These are phyloP conservation scores for Epichloe uncinata DNA, from an alignment of 2,329 filamentous ascomycete genomes.

Conservation along the genomic window DNA sequence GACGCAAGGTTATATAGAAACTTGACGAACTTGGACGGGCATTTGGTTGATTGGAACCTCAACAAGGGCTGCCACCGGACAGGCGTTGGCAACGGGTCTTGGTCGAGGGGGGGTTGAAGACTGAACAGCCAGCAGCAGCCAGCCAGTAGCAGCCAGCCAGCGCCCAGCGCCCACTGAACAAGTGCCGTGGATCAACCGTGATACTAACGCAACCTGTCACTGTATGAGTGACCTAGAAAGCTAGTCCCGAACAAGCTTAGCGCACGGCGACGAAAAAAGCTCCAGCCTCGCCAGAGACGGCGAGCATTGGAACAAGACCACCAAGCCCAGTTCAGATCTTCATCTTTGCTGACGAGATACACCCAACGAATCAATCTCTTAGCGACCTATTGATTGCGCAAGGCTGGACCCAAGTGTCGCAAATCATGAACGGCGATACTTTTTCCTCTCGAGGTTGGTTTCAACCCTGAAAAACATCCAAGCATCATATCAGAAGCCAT, in stretches of 20 bases:
- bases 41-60: neutral
- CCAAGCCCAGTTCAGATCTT: neutral
- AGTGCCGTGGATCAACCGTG: neutral
- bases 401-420: slow-evolving; percentile 7
- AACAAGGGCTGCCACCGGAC: neutral
- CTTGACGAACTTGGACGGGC: no score
- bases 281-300: slow-evolving; percentile 26
- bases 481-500: neutral
- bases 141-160: neutral
- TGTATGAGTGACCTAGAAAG: neutral
- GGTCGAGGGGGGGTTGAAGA: no score
- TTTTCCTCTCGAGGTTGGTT: slow-evolving; percentile 54
- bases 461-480: slow-evolving; percentile 3
- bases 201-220: no score
- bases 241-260: slow-evolving; percentile 17
- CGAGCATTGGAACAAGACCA: slow-evolving; percentile 11
- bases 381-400: slow-evolving; percentile 6
- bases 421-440: slow-evolving; percentile 71
- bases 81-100: neutral
- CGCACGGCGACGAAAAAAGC: slow-evolving; percentile 25
- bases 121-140: neutral
- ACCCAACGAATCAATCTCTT: slow-evolving; percentile 1
- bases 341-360: neutral
- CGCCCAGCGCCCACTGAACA: neutral
- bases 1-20: no score